Percentiles rank a stretch among this genome's conserved stretches.
These are phyloP conservation scores for Quercus phellos DNA, from an alignment of 331 rosid genomes.

Conservation along the genomic window DNA sequence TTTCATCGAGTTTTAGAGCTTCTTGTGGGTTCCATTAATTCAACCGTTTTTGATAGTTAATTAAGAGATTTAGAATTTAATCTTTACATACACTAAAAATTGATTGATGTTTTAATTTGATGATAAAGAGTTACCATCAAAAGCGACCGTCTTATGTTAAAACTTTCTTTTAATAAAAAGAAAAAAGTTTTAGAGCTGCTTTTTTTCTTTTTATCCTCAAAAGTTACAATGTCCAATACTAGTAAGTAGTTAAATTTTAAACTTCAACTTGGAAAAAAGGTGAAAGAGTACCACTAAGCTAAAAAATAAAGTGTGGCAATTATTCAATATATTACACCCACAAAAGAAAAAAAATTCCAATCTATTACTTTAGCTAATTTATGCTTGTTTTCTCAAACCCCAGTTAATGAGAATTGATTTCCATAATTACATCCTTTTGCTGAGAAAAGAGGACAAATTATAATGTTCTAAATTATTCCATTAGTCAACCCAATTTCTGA, in stretches of 20 bases:
- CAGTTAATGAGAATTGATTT: not conserved
- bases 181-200: too few species aligned
- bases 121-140: rapidly evolving
- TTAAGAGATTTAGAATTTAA: rapidly evolving
- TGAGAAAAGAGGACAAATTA: not conserved
- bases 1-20: too few species aligned
- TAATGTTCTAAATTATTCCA: not conserved
- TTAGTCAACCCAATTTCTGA: not conserved
- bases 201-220: not conserved
- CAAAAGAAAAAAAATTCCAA: not conserved
- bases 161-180: too few species aligned
- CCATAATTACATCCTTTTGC: not conserved
- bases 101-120: rapidly evolving
- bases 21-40: too few species aligned
- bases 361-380: not conserved
- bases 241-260: not conserved
- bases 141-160: rapidly evolving
- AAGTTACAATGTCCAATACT: not conserved
- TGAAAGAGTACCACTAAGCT: not conserved
- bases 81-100: rapidly evolving
- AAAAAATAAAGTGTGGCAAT: not conserved
- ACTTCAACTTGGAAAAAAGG: not conserved
- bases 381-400: not conserved
- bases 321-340: not conserved
- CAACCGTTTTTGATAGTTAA: rapidly evolving